These are phyloP conservation scores for Mycena olivaceomarginata DNA, from an alignment of 768 basidiomycete genomes.

Conservation along the genomic window DNA sequence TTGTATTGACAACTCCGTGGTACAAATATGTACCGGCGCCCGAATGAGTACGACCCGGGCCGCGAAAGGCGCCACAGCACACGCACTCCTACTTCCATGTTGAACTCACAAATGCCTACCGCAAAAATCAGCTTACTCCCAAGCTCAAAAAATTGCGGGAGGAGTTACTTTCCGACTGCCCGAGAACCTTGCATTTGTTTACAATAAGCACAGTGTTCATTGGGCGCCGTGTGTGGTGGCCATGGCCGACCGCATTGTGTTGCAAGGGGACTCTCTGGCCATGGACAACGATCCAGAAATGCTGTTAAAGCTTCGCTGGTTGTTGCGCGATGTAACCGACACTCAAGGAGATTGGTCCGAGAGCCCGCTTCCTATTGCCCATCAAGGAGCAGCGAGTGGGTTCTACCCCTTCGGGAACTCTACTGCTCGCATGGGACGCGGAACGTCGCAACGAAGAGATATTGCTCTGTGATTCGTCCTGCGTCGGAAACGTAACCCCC, in stretches of 20 bases:
- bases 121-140: slow-evolving; percentile 5
- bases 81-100: no score
- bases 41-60: no score
- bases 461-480: no score
- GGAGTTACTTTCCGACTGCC: not conserved
- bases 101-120: no score
- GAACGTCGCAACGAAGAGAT: no score
- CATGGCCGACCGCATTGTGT: not conserved
- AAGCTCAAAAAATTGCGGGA: not conserved
- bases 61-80: no score
- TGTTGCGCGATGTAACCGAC: not conserved
- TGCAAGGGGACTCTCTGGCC: not conserved
- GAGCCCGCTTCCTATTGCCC: not conserved
- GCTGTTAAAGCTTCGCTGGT: not conserved
- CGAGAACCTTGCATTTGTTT: not conserved
- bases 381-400: slow-evolving; percentile 5
- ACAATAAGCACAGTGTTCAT: slow-evolving; percentile 7
- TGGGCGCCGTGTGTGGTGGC: not conserved
- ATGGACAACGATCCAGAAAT: slow-evolving; percentile 3
- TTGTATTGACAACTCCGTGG: no score
- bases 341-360: slow-evolving; percentile 5
- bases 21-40: no score
- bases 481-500: no score
- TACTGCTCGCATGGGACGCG: no score
- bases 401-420: no score